Percentiles rank a stretch among this genome's conserved stretches.
phyloP scores from a whole-genome alignment of 2,329 filamentous ascomycete genomes.

The Fusarium sublunatum region DNA sequence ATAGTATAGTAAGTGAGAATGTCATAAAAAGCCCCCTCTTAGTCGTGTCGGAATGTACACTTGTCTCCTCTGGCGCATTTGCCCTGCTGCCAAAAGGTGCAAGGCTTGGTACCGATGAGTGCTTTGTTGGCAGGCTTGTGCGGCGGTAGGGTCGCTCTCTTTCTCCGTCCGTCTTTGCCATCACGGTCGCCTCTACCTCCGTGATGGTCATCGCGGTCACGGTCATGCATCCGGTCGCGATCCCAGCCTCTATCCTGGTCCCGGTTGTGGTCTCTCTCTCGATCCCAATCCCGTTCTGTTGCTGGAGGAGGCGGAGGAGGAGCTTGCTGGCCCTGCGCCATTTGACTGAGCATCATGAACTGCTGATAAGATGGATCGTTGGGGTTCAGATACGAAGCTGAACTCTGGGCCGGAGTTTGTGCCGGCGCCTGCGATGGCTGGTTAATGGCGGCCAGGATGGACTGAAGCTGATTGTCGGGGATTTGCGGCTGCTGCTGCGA shows the following conservation, averaged over 20 bases:
- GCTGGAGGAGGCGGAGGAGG: conserved; percentile 41
- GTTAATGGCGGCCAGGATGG: conserved; percentile 57
- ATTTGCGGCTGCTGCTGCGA: conserved; percentile 48
- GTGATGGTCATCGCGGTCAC: conserved; percentile 50
- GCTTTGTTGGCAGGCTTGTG: conserved; percentile 64
- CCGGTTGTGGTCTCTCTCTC: conserved; percentile 29
- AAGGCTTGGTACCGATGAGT: conserved; percentile 74
- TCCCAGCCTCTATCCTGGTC: conserved; percentile 45
- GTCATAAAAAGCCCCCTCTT: conserved; percentile 15
- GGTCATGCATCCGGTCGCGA: conserved; percentile 49
- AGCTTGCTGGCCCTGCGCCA: conserved; percentile 50
- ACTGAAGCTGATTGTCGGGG: conserved; percentile 56
- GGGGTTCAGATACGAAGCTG: conserved; percentile 49
- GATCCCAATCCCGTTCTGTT: conserved; percentile 51
- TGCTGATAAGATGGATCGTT: conserved; percentile 57
- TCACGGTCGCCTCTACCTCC: conserved; percentile 48
- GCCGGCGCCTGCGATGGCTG: conserved; percentile 48
- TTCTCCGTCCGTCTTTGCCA: conserved; percentile 55
- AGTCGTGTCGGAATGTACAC: conserved; percentile 79
- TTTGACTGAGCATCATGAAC: conserved; percentile 54
- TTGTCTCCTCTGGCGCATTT: conserved; percentile 78
- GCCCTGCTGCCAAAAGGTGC: conserved; percentile 76
- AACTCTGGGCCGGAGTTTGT: conserved; percentile 37
- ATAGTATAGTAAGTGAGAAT: conserved; percentile 16
- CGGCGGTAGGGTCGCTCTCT: conserved; percentile 54